These are phyloP conservation scores for Verticillium nonalfalfae DNA, from an alignment of 2,329 filamentous ascomycete genomes.

Conservation along the genomic window DNA sequence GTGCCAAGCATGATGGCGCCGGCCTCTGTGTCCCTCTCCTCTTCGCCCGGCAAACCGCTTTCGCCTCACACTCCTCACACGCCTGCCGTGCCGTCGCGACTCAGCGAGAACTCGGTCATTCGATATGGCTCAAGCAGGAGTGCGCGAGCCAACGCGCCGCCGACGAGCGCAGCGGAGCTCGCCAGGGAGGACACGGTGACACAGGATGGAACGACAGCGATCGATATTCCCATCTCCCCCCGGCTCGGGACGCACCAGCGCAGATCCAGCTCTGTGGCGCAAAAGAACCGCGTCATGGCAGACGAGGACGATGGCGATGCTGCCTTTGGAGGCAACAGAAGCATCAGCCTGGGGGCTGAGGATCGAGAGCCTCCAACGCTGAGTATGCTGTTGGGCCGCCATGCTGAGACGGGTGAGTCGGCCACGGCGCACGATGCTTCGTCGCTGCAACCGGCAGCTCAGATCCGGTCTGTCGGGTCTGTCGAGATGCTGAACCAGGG, in stretches of 20 bases:
- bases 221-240: constrained; percentile 69
- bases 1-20: constrained; percentile 63
- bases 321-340: constrained; percentile 56
- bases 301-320: constrained; percentile 57
- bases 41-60: constrained; percentile 83
- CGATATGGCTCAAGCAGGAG: constrained; percentile 47
- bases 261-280: constrained; percentile 64
- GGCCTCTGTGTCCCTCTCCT: constrained; percentile 75
- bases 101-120: constrained; percentile 83
- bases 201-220: constrained; percentile 55
- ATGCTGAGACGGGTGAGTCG: constrained; percentile 28
- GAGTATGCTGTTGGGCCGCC: constrained; percentile 52
- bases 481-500: constrained; percentile 32
- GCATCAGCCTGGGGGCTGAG: constrained; percentile 61
- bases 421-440: constrained; percentile 1
- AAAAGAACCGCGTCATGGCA: constrained; percentile 47
- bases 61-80: constrained; percentile 90
- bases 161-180: constrained; percentile 18
- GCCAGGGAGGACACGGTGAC: constrained; percentile 32
- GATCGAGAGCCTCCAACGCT: constrained; percentile 58
- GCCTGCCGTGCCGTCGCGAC: constrained; percentile 85
- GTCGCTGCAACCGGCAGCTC: constrained; percentile 33
- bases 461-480: constrained; percentile 30
- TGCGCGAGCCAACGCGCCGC: constrained; percentile 16
- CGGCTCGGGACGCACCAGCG: constrained; percentile 49